Conservation (phyloP, 176 grass and related monocot species). For the Rhynchospora pubera region DNA sequence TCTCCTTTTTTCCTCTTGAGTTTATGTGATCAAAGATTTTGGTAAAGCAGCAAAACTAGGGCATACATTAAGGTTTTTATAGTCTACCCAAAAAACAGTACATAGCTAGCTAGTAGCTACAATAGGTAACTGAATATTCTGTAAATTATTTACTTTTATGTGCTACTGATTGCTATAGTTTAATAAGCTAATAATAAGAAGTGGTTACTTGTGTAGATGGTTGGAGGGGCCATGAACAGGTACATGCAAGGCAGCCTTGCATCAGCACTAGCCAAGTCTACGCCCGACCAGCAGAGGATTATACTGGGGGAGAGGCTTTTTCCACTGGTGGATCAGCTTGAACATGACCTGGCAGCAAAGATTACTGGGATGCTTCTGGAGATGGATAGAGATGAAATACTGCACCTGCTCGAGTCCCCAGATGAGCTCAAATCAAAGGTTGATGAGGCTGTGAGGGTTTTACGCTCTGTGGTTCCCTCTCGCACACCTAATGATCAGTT, state of each 20-base stretch:
- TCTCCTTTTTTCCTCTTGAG: background rate
- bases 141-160: slow-evolving; percentile 42
- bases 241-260: slow-evolving; percentile 44
- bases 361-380: slow-evolving; percentile 96
- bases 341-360: slow-evolving; percentile 79
- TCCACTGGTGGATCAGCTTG: slow-evolving; percentile 82
- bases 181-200: slow-evolving; percentile 47
- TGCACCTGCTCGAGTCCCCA: slow-evolving; percentile 84
- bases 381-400: slow-evolving; percentile 94
- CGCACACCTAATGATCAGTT: slow-evolving; percentile 46
- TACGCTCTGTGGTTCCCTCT: slow-evolving; percentile 47
- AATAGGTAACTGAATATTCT: slow-evolving; percentile 50
- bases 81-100: background rate
- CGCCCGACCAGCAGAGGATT: slow-evolving; percentile 75
- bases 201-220: slow-evolving; percentile 41
- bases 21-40: background rate
- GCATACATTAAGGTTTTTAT: background rate
- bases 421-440: slow-evolving; percentile 83
- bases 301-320: slow-evolving; percentile 96
- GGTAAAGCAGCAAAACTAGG: background rate
- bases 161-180: slow-evolving; percentile 36
- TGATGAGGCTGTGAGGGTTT: slow-evolving; percentile 82
- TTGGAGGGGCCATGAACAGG: slow-evolving; percentile 45
- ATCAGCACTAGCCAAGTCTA: slow-evolving; percentile 70
- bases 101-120: background rate